Evolutionary conservation across 495 filamentous ascomycete species (phyloP), one percentile per base, ranked within the genome.

Genomic region (Wilcoxina mikolae): DNA sequence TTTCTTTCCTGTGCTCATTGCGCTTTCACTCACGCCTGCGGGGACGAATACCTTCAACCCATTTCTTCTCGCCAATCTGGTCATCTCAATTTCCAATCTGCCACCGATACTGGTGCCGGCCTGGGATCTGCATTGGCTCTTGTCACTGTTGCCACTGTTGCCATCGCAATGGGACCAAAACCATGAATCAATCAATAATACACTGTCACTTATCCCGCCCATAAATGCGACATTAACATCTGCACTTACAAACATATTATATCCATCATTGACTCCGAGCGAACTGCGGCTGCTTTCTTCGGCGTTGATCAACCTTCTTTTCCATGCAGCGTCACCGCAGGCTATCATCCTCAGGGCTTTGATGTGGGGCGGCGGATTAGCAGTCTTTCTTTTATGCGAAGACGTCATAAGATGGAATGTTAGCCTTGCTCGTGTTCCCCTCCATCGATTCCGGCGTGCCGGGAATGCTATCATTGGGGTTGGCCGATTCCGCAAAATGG

Each of bases 271-370:
- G 53, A 82, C 84, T 59, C 74, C 81, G 3, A 82, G 93, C 2
- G 91, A 98, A 63, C 69, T 95, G 47, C 87, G 95, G 58, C 73
- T 96, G 15, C 76, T 95, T 39, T 87, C 88, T 20, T 76, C 78
- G 31, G 79, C 80, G 12, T 74, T 96, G 42, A 84, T 95, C 60
- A 87, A 95, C 67, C 67, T 96, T 39, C 72, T 88, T 35, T 65
- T 94, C 12, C 76, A 88, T 56, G 80, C 88, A 24, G 64, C 68
- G 9, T 94, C 90, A 7, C 87, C 91, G 0, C 93, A 96, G 69
- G 79, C 79, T 4, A 70, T 83, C 27, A 93, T 96, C 44, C 68
- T 96, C 4, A 83, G 85, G 66, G 77, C 81, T 7, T 64, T 95
- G 26, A 72, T 96, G 4, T 96, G 91, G 89, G 74, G 86, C 31